Evolutionary conservation across 495 filamentous ascomycete genomes (phyloP).

Genomic region (Delitschia confertaspora): DNA sequence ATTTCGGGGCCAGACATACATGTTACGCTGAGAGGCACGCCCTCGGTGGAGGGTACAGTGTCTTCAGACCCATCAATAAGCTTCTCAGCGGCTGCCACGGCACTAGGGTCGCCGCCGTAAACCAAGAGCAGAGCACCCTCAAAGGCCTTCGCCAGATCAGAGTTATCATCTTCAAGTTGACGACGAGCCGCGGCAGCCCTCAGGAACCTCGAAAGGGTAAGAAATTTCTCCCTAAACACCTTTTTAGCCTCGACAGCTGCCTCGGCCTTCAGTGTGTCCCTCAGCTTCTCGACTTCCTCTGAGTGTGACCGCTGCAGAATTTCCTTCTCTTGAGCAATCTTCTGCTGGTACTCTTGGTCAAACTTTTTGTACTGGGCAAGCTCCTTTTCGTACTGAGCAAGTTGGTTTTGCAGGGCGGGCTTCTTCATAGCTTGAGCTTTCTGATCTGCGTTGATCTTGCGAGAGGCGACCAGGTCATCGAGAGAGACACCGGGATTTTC

Average conservation of each 20-base stretch:
- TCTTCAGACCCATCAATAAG: slow-evolving; percentile 76
- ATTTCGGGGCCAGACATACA: slow-evolving; percentile 48
- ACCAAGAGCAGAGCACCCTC: slow-evolving; percentile 83
- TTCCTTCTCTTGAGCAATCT: slow-evolving; percentile 58
- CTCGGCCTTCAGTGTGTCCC: slow-evolving; percentile 41
- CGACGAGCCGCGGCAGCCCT: slow-evolving; percentile 49
- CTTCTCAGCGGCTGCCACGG: slow-evolving; percentile 74
- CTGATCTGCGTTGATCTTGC: slow-evolving; percentile 89
- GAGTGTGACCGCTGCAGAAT: slow-evolving; percentile 59
- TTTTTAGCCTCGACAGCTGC: slow-evolving; percentile 51
- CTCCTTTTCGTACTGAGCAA: slow-evolving; percentile 74
- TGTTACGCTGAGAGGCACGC: slow-evolving; percentile 57
- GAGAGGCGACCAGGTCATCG: slow-evolving; percentile 70
- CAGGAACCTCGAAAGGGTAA: slow-evolving; percentile 39
- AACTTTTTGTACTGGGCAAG: slow-evolving; percentile 75
- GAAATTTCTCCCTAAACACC: slow-evolving; percentile 42
- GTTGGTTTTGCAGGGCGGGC: slow-evolving; percentile 65
- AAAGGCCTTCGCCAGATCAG: slow-evolving; percentile 72
- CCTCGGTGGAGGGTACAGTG: slow-evolving; percentile 53
- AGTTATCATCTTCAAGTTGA: slow-evolving; percentile 51
- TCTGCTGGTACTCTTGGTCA: slow-evolving; percentile 65
- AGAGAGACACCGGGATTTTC: slow-evolving; percentile 68
- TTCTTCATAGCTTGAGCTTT: slow-evolving; percentile 84
- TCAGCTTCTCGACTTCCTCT: slow-evolving; percentile 63
- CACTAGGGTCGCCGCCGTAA: slow-evolving; percentile 75